Evolutionary conservation across 176 grass and related monocot species (phyloP).

Genomic region (Poa pratensis): DNA sequence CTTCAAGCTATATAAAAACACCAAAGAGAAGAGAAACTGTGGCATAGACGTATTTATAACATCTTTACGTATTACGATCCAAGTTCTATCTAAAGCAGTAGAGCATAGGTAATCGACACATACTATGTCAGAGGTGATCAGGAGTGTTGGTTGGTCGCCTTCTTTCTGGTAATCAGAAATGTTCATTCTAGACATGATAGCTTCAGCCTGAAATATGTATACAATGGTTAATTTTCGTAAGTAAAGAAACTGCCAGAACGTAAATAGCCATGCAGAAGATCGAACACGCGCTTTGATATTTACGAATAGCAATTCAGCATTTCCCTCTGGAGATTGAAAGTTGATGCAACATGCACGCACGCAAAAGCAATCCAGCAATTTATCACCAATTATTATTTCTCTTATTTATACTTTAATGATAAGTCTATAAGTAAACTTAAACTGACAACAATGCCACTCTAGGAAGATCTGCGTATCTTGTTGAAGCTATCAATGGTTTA

Average conservation of each 20-base stretch:
- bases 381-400: not conserved
- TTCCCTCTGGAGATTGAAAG: not conserved
- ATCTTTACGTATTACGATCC: not conserved
- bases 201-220: conserved; percentile 74
- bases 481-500: not conserved
- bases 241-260: not conserved
- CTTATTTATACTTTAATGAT: not conserved
- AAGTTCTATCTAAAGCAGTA: conserved; percentile 11
- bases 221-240: not conserved
- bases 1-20: conserved; percentile 10
- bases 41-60: not conserved
- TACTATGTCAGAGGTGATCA: conserved; percentile 99
- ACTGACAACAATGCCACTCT: not conserved
- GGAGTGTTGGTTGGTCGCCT: conserved; percentile 57
- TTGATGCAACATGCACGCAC: not conserved
- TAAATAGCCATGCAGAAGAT: not conserved
- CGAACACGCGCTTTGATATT: not conserved
- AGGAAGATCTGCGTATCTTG: not conserved
- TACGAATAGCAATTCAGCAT: conserved; percentile 2
- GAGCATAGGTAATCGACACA: conserved; percentile 31
- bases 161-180: conserved; percentile 70
- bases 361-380: not conserved
- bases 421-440: not conserved
- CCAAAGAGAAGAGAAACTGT: conserved; percentile 1
- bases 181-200: conserved; percentile 84